Evolutionary conservation across 1,284 basidiomycete genomes (phyloP), one percentile per base, ranked within the genome.

Genomic region (Rhodotorula sp.): DNA sequence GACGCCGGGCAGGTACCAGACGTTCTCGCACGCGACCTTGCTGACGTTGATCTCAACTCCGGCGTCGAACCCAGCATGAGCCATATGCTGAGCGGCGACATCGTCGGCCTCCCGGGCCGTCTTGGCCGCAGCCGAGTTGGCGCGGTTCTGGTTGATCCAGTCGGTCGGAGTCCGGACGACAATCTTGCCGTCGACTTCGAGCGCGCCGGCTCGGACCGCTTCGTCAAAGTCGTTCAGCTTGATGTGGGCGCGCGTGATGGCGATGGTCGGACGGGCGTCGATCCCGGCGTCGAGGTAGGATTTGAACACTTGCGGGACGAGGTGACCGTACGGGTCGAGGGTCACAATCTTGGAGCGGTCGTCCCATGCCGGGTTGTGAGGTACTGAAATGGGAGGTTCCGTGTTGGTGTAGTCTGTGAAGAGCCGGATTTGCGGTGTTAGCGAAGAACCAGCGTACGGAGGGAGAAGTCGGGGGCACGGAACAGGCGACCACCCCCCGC

Each of bases 301-400:
- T 67, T 83, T 84, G 84, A 89, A 97, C 2, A 91, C 86, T 62
- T 87, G 86, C 24, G 91, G 93, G 0, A 90, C 89, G 68, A 97
- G 84, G 79, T 97, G 95, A 4, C 95, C 95, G 87, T 88, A 97
- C 0, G 95, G 95, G 80, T 98, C 95, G 80, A 98, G 90, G 3
- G 89, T 89, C 45, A 96, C 93, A 79, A 98, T 96, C 85, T 93
- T 94, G 76, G 78, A 81, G 4, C 87, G 84, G 75, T 91, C 88
- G 68, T 83, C 88, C 94, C 95, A 98, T 4, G 88, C 82, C 0
- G 89, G 87, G 75, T 92, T 89, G 22, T 88, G 90, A 6, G 89
- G 89, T 72, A 97, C 89, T 15, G 86, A 83, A 46, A 97, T 88
- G 0, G 93, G 91, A 0, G 95, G 95, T 80, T 96, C 90, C 0